Base-by-base conservation (phyloP, 2,329 filamentous ascomycete species). In the Botrytis byssoidea region DNA sequence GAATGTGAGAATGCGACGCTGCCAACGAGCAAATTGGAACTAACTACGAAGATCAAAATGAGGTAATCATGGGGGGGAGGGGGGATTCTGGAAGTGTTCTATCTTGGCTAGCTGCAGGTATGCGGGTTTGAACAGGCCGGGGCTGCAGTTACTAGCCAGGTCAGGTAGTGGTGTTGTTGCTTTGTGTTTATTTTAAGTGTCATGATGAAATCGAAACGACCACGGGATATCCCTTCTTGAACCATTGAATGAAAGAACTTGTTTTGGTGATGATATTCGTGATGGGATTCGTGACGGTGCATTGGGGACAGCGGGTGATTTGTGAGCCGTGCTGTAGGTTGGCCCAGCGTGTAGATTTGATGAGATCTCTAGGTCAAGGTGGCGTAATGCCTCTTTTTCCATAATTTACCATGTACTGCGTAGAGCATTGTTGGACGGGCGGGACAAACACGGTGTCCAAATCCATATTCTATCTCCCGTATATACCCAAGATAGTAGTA, bases 21-120 rank as follows among this genome's bases (percentile, higher is more conserved):
- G 64, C 51, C 32, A 46, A 69, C 35, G 32, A 51, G 22, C 42
- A 25, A 61, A 46, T 48, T 73, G 64, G 40, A 68, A 12, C 22
- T 42, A 32, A 29, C 20, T 25, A 51, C 22, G 35, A 40, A 42
- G 25, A 32, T 57, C 35, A 35, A 66, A 51, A 73, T 73, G 71
- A 73, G 71, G 55, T 69, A 73, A 73, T 73, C 64, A 61, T 68
- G 55, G 71, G 32, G 32, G 46, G 46, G 44, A 46, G 7, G 63
- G 48, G 32, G 40, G 25, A n/a, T 73, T 69, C 71, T 73, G 64
- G 64, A 73, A 51, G 64, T 73, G 55, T 69, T 69, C 57, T 70
- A 70, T 37, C 51, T 70, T 70, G 67, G 51, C 65, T 55, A 68
- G 48, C 48, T 69, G 66, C 66, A 69, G 35, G 48, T 55, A 25